These are phyloP conservation scores for Ceratocystis cacaofunesta DNA, from an alignment of 2,329 filamentous ascomycete species.

Conservation along the genomic window DNA sequence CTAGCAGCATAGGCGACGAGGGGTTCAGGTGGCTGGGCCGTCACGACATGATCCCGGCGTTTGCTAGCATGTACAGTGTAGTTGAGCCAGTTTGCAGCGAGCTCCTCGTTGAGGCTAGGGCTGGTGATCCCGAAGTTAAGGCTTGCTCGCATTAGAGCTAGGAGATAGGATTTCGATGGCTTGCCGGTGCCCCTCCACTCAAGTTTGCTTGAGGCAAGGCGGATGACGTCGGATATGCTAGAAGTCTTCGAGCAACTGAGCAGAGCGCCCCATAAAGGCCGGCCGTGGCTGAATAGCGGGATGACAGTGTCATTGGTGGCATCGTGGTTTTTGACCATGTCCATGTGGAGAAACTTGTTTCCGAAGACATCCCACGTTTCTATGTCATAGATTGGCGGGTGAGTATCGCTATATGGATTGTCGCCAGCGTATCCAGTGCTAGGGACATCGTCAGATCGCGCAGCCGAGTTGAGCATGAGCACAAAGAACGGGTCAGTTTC, in stretches of 20 bases:
- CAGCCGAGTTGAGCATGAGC: neutral
- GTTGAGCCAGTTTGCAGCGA: conserved; percentile 12
- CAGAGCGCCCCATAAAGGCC: conserved; percentile 14
- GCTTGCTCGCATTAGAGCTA: conserved; percentile 9
- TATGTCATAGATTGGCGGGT: conserved; percentile 13
- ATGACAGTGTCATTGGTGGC: neutral
- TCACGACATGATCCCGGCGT: conserved; percentile 11
- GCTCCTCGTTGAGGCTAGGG: conserved; percentile 7
- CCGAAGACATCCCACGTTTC: conserved; percentile 9
- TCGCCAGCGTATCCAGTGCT: neutral
- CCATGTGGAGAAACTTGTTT: neutral
- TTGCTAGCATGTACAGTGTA: conserved; percentile 9
- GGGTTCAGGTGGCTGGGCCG: conserved; percentile 13
- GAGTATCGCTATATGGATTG: conserved; percentile 7
- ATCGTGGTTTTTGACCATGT: neutral
- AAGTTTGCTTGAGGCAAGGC: conserved; percentile 10
- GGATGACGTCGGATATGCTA: conserved; percentile 11
- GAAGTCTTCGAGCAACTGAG: conserved; percentile 7
- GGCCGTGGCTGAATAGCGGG: conserved; percentile 11
- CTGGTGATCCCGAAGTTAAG: conserved; percentile 7
- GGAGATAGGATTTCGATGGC: conserved; percentile 4
- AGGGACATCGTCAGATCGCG: neutral
- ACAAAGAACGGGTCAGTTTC: conserved; percentile 13
- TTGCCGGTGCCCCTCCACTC: conserved; percentile 1
- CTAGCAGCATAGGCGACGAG: conserved; percentile 11